Conservation (phyloP, 2,329 filamentous ascomycete species). For the Phaeosphaeriaceae sp. region DNA sequence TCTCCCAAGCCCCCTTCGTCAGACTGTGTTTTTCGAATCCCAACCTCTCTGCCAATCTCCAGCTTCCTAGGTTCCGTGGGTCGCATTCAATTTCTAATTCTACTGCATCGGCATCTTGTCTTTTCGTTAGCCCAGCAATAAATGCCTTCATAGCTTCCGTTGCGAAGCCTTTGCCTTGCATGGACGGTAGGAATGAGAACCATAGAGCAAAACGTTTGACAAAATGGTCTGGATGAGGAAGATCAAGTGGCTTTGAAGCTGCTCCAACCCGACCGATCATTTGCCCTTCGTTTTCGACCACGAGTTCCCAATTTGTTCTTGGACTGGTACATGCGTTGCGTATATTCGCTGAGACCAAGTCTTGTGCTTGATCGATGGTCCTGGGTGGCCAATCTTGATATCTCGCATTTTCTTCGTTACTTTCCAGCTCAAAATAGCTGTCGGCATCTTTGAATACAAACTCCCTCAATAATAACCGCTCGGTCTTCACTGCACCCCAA, state of each 20-base stretch:
- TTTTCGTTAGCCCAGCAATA: slow-evolving; percentile 20
- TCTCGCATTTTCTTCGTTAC: slow-evolving; percentile 27
- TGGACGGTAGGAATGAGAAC: slow-evolving; percentile 37
- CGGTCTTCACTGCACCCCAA: slow-evolving; percentile 26
- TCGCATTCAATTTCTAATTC: slow-evolving; percentile 46
- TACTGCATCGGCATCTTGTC: slow-evolving; percentile 14
- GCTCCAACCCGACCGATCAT: slow-evolving; percentile 43
- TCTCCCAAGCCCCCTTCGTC: slow-evolving; percentile 33
- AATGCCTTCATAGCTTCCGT: slow-evolving; percentile 41
- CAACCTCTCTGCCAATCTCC: slow-evolving; percentile 39
- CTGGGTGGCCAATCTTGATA: slow-evolving; percentile 33
- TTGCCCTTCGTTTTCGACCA: slow-evolving; percentile 23
- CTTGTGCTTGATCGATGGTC: slow-evolving; percentile 27
- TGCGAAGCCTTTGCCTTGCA: slow-evolving; percentile 36
- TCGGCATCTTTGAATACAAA: slow-evolving; percentile 29
- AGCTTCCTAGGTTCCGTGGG: slow-evolving; percentile 38
- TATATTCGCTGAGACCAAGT: slow-evolving; percentile 27
- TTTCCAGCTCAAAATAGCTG: slow-evolving; percentile 32
- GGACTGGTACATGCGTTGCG: slow-evolving; percentile 17
- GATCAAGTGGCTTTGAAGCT: slow-evolving; percentile 13
- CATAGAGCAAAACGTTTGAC: slow-evolving; percentile 31
- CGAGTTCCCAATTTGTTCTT: slow-evolving; percentile 37
- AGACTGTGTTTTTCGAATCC: slow-evolving; percentile 35
- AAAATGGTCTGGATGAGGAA: neutral
- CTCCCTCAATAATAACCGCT: slow-evolving; percentile 35